Conservation (phyloP, 371 early-diverging fungal genomes). For the Rhizopus delemar region DNA sequence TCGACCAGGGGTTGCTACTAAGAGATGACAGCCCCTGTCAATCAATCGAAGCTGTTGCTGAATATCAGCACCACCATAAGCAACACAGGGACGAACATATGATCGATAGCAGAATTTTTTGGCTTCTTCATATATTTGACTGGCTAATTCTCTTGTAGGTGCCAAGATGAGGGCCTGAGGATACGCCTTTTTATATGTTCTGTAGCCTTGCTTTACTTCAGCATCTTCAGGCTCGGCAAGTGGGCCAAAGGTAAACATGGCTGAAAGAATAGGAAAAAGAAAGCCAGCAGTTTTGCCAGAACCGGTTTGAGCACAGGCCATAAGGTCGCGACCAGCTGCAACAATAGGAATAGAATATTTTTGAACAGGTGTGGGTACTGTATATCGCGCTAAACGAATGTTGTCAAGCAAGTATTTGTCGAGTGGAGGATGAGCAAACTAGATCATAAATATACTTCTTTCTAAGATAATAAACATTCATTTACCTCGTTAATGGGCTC, state of each 20-base stretch:
- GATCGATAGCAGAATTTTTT: constrained; percentile 89
- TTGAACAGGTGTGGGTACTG: constrained; percentile 73
- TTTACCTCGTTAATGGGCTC: constrained; percentile 16
- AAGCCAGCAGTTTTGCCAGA: constrained; percentile 80
- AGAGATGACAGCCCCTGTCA: constrained; percentile 91
- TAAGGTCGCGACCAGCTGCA: constrained; percentile 59
- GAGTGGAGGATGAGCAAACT: constrained; percentile 68
- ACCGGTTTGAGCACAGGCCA: constrained; percentile 87
- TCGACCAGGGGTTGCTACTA: constrained; percentile 98
- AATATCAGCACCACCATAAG: constrained; percentile 98
- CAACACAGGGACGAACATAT: constrained; percentile 89
- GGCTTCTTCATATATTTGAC: constrained; percentile 54
- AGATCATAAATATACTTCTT: constrained; percentile 25
- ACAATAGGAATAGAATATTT: constrained; percentile 71
- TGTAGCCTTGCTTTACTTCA: constrained; percentile 33
- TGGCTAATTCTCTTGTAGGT: constrained; percentile 48
- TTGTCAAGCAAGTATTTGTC: constrained; percentile 80
- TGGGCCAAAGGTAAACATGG: constrained; percentile 74
- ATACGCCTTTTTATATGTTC: constrained; percentile 41
- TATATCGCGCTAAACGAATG: constrained; percentile 57
- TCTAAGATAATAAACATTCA: neutral
- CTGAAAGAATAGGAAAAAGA: constrained; percentile 58
- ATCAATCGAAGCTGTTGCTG: constrained; percentile 89
- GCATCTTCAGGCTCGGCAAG: constrained; percentile 29
- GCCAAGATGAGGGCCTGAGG: constrained; percentile 51